Evolutionary conservation across 164 flowering plant species (phyloP), one percentile per base, ranked within the genome.

Genomic region (Umbilicus rupestris): DNA sequence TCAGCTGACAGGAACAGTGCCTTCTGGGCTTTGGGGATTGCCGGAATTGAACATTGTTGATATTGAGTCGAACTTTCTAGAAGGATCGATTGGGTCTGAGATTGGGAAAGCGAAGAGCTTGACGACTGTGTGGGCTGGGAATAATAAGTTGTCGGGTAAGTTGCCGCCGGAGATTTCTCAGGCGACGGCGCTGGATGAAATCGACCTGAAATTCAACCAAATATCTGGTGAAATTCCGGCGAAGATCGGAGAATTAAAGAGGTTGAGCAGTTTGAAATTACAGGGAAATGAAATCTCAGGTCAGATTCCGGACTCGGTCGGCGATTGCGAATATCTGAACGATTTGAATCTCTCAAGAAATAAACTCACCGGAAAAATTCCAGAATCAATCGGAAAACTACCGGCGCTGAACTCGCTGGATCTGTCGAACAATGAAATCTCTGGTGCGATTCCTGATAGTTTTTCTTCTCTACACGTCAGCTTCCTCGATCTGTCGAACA

Each of bases 21-120:
- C 86, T 19, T 70, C 69, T 3, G 84, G 85, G 28, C 67, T 85
- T 7, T 83, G 86, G 86, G 46, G 81, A 5, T 62, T 85, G 79
- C 85, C 89, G 0, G 77, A 77, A 41, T 42, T 81, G 5, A 15
- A 1, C 1, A 52, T 79, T 2, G 67, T 85, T 29, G 89, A 85
- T 73, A 71, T 85, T 20, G 28, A 70, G 24, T 28, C 24, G 70
- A 80, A 80, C 66, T 69, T 41, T 16, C 69, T 80, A 39, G 75
- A 80, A 66, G 84, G 84, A 33, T 71, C 66, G 0, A 52, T 80
- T 57, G 15, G 74, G 14, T 31, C 57, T 5, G 71, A 68, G 57
- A 73, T 80, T 26, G 77, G 69, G 1, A 65, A 69, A 37, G 84
- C 80, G n/a, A 68, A 69, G 45, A 69, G 77, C 45, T 70, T 80